phyloP scores from a whole-genome alignment of 331 rosid genomes.

The Malus hybrid region DNA sequence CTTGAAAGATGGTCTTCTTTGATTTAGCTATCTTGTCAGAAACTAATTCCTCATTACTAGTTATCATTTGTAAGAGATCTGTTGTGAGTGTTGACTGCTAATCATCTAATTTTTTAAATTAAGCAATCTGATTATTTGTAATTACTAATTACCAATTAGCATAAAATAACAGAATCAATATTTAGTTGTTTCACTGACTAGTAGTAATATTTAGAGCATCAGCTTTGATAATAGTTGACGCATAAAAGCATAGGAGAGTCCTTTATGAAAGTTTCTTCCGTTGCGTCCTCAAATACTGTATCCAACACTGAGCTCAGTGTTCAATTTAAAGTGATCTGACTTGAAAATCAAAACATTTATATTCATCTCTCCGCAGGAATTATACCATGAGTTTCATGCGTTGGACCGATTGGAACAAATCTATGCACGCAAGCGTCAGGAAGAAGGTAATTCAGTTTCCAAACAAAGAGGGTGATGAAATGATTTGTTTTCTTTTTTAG shows the following conservation, averaged over 20 bases:
- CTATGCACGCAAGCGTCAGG: constrained; percentile 40
- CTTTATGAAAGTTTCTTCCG: background rate
- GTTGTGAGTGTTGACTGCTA: background rate
- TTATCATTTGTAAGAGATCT: background rate
- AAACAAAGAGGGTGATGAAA: constrained; percentile 39
- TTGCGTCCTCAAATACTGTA: background rate
- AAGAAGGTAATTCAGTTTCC: constrained; percentile 37
- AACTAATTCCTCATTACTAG: background rate
- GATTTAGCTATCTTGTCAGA: background rate
- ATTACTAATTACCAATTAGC: background rate
- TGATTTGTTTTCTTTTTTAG: background rate
- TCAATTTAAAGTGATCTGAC: background rate
- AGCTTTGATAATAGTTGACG: background rate
- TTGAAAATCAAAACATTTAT: background rate
- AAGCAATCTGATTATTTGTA: background rate
- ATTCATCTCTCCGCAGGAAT: constrained; percentile 39
- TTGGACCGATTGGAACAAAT: constrained; percentile 66
- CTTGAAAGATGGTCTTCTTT: background rate
- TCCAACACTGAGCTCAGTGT: background rate
- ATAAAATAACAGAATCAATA: background rate
- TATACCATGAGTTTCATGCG: constrained; percentile 71
- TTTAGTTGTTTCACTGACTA: background rate
- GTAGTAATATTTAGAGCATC: background rate
- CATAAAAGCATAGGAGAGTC: background rate
- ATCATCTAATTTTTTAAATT: background rate